Base-by-base conservation (phyloP, 805 yeast species). In the Candida coleopterorum region DNA sequence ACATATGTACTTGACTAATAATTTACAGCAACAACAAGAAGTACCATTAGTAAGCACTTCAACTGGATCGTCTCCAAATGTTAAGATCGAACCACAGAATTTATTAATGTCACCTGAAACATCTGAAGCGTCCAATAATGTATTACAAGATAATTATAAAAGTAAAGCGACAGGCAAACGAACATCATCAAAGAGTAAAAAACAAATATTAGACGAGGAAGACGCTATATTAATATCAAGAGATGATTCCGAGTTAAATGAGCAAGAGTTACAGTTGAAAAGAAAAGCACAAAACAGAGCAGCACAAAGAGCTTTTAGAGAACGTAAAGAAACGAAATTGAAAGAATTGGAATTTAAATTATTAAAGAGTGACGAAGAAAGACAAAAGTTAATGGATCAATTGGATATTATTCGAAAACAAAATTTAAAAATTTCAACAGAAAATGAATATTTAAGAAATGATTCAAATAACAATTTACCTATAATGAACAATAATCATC, bases 271-370 rank as follows among this genome's bases (percentile, higher is more conserved):
- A 5, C 70, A 69, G 14, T 62, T 71, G 44, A 78, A 76, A 54
- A 72, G 85, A 35, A 83, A 79, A 52, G 87, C 86, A 2, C 93
- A 82, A 54, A 85, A 85, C 53, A 67, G 95, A 49, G 89, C 89
- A 9, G 95, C 95, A 1, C 95, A 86, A 60, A 68, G 88, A 46
- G 95, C 95, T 2, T 86, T 84, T 58, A 66, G 95, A 42, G 89
- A 85, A 56, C 75, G 94, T 34, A 84, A 82, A 55, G 93, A 84
- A 55, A 75, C 76, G 34, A 78, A 74, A 47, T 58, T 83, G 42
- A 81, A 79, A 52, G 88, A 81, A 47, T 64, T 86, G 29, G 81
- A 82, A 45, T 59, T 59, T 3, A 78, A 77, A 53, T 60, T 86
- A 42, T 59, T 63, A 12, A 65, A 70, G 40, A 73, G 83, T 28